These are phyloP conservation scores for Avena sativa DNA, from an alignment of 176 grass and related monocot species.

Conservation along the genomic window DNA sequence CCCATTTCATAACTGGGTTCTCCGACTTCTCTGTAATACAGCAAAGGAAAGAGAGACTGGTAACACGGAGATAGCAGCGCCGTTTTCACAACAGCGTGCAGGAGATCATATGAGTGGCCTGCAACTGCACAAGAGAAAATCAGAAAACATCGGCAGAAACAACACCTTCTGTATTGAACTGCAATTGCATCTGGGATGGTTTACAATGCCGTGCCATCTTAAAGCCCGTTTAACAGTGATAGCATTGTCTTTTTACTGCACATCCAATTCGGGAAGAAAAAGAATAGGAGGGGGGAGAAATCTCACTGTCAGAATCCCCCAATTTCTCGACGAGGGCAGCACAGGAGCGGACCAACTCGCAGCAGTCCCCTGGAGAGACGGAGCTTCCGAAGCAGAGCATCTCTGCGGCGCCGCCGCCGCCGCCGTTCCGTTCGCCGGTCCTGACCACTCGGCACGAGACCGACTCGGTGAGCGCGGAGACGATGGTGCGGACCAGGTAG, in stretches of 20 bases:
- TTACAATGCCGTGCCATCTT: background rate
- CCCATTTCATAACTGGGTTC: conserved; percentile 37
- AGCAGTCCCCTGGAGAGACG: conserved; percentile 51
- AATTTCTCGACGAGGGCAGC: conserved; percentile 53
- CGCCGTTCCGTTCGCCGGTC: conserved; percentile 1
- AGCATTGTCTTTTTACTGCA: background rate
- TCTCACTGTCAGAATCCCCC: conserved; percentile 53
- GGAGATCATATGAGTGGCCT: conserved; percentile 55
- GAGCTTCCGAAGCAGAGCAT: conserved; percentile 61
- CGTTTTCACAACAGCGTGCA: conserved; percentile 57
- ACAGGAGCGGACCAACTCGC: conserved; percentile 59
- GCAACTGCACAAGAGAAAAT: conserved; percentile 40
- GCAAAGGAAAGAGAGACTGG: conserved; percentile 48
- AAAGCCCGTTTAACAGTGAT: background rate
- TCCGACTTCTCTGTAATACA: conserved; percentile 50
- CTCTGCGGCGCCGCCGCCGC: conserved; percentile 1
- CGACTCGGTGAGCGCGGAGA: conserved; percentile 61
- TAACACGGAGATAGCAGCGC: conserved; percentile 50
- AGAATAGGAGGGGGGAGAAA: background rate
- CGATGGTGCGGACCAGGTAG: conserved; percentile 56
- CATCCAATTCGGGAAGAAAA: background rate
- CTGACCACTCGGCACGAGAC: conserved; percentile 52
- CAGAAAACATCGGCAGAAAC: conserved; percentile 20
- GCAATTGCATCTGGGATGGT: background rate
- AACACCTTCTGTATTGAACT: background rate